phyloP scores from a whole-genome alignment of 306 rosid species.

The Cercis canadensis region DNA sequence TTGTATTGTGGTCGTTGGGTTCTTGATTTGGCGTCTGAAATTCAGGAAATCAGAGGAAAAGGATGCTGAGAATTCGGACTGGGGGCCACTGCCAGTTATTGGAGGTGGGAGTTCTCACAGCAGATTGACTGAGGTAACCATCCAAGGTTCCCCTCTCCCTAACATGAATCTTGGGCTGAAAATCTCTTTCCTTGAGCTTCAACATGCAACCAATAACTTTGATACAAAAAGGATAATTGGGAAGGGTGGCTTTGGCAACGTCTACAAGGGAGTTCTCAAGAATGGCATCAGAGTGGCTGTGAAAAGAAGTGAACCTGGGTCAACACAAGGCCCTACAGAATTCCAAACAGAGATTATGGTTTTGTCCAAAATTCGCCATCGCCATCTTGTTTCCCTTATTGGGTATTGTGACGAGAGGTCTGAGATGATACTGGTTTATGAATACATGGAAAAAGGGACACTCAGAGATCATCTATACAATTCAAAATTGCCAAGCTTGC shows the following conservation, averaged over 20 bases:
- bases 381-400: slow-evolving; percentile 52
- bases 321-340: slow-evolving; percentile 52
- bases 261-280: slow-evolving; percentile 45
- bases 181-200: slow-evolving; percentile 48
- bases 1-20: slow-evolving; percentile 24
- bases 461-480: slow-evolving; percentile 53
- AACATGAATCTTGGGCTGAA: slow-evolving; percentile 48
- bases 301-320: slow-evolving; percentile 57
- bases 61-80: slow-evolving; percentile 29
- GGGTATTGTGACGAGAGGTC: slow-evolving; percentile 56
- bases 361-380: slow-evolving; percentile 53
- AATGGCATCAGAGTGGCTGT: slow-evolving; percentile 54
- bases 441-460: slow-evolving; percentile 54
- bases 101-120: slow-evolving; percentile 55
- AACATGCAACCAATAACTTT: slow-evolving; percentile 48
- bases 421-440: slow-evolving; percentile 63
- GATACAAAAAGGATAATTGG: slow-evolving; percentile 45
- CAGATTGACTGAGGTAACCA: slow-evolving; percentile 34
- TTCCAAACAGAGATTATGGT: slow-evolving; percentile 52
- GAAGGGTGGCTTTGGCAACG: slow-evolving; percentile 60
- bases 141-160: slow-evolving; percentile 34
- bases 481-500: slow-evolving; percentile 37
- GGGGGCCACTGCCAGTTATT: slow-evolving; percentile 47
- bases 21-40: slow-evolving; percentile 28
- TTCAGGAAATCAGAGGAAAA: slow-evolving; percentile 33